Evolutionary conservation across 495 filamentous ascomycete genomes (phyloP).

Genomic region (Aspergillus baeticus): DNA sequence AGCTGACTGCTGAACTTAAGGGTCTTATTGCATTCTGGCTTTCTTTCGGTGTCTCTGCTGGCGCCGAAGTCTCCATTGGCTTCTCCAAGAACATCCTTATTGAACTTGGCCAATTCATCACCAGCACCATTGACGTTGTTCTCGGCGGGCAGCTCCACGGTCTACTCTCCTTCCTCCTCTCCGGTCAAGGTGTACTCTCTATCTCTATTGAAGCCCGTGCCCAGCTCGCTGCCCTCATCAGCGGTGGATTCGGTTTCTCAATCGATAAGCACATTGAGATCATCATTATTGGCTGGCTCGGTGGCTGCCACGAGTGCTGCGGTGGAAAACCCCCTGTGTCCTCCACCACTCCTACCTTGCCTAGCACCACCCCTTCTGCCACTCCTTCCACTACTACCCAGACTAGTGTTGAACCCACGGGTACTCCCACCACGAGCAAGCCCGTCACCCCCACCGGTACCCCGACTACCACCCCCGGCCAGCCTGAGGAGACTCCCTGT

Average conservation of each 20-base stretch:
- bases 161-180: slow-evolving; percentile 32
- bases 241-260: slow-evolving; percentile 24
- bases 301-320: slow-evolving; percentile 31
- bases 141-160: slow-evolving; percentile 37
- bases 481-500: slow-evolving; percentile 19
- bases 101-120: slow-evolving; percentile 33
- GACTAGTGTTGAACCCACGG: not conserved
- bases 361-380: slow-evolving; percentile 20
- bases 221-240: slow-evolving; percentile 42
- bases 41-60: slow-evolving; percentile 29
- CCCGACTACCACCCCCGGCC: not conserved
- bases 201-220: slow-evolving; percentile 37
- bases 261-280: slow-evolving; percentile 25
- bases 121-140: slow-evolving; percentile 23
- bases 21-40: slow-evolving; percentile 43
- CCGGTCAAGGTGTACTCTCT: slow-evolving; percentile 34
- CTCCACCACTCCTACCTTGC: slow-evolving; percentile 9
- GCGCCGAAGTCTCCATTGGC: slow-evolving; percentile 28
- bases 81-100: slow-evolving; percentile 27
- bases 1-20: slow-evolving; percentile 43
- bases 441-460: slow-evolving; percentile 7
- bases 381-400: slow-evolving; percentile 12
- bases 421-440: not conserved
- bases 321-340: slow-evolving; percentile 10
- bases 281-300: slow-evolving; percentile 44